Conservation (phyloP, 768 basidiomycete genomes). For the Amanita thiersii region DNA sequence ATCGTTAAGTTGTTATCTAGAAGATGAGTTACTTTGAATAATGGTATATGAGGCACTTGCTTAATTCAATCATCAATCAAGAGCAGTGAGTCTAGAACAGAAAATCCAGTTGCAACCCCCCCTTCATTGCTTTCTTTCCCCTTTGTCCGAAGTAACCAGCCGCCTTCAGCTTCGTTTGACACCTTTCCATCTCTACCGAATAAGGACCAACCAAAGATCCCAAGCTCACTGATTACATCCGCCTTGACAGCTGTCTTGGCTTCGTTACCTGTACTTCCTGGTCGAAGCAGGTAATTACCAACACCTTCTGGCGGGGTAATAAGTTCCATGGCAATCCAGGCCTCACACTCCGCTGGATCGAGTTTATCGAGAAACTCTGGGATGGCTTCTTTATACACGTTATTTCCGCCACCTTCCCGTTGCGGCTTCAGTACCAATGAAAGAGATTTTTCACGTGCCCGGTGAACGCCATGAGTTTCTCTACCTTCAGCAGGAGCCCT, state of each 20-base stretch:
- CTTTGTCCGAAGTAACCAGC: conserved; percentile 86
- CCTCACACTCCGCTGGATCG: conserved; percentile 52
- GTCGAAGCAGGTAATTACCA: conserved; percentile 70
- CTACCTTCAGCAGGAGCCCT: conserved; percentile 17
- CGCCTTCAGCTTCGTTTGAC: conserved; percentile 57
- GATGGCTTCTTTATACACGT: conserved; percentile 82
- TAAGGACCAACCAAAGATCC: conserved; percentile 84
- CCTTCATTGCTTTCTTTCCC: conserved; percentile 89
- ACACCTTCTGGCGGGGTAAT: conserved; percentile 69
- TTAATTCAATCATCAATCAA: conserved; percentile 36
- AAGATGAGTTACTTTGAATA: too few relatives aligned
- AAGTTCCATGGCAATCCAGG: conserved; percentile 95
- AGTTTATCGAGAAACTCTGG: conserved; percentile 66
- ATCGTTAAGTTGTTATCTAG: too few relatives aligned
- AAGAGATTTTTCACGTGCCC: conserved; percentile 41
- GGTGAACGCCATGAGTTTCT: conserved; percentile 34
- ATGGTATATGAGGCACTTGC: too few relatives aligned
- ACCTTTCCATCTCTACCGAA: conserved; percentile 43
- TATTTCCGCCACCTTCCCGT: conserved; percentile 97
- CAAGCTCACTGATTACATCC: conserved; percentile 84
- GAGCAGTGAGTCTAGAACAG: conserved; percentile 64
- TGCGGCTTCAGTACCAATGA: conserved; percentile 91
- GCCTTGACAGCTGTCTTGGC: conserved; percentile 36
- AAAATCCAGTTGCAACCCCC: conserved; percentile 79
- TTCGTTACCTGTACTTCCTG: conserved; percentile 35